A percentile compares a stretch with the other conserved stretches of the same genome.
Conservation (phyloP, 768 basidiomycete species). For the Trametes maxima region DNA sequence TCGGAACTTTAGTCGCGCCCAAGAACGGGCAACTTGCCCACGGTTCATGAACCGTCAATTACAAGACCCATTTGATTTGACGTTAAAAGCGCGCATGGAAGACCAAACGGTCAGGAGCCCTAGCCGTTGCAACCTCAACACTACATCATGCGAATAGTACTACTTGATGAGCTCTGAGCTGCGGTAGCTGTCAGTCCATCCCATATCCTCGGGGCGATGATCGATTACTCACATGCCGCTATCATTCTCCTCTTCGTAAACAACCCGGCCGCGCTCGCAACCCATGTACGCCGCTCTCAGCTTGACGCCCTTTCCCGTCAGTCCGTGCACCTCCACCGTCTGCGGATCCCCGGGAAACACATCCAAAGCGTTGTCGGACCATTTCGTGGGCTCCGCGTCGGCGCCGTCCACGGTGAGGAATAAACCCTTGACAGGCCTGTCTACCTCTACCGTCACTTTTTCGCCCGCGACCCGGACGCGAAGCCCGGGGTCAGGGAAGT, state of each 20-base stretch:
- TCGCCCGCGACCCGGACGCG: slow-evolving; percentile 45
- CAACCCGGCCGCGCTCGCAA: slow-evolving; percentile 5
- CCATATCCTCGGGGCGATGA: neutral
- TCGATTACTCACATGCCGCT: neutral
- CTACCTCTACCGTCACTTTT: slow-evolving; percentile 49
- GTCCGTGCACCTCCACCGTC: slow-evolving; percentile 58
- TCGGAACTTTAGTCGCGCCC: neutral
- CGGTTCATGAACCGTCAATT: too few species aligned
- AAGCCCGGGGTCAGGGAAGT: slow-evolving; percentile 35
- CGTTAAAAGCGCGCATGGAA: too few species aligned
- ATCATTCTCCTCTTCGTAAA: neutral
- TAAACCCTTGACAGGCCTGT: slow-evolving; percentile 82
- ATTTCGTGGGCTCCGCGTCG: slow-evolving; percentile 42
- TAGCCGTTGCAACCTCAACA: too few species aligned
- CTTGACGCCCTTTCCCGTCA: slow-evolving; percentile 44
- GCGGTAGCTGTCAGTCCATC: neutral
- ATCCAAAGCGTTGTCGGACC: slow-evolving; percentile 90
- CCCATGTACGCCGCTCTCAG: slow-evolving; percentile 17
- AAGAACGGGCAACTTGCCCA: too few species aligned
- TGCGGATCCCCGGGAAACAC: slow-evolving; percentile 83
- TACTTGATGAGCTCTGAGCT: too few species aligned
- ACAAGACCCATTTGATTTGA: too few species aligned
- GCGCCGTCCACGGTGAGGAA: slow-evolving; percentile 66
- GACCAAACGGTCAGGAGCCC: too few species aligned
- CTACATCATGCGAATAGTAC: too few species aligned